Base-by-base conservation (phyloP, 2,329 filamentous ascomycete species). In the Periconia macrospinosa region DNA sequence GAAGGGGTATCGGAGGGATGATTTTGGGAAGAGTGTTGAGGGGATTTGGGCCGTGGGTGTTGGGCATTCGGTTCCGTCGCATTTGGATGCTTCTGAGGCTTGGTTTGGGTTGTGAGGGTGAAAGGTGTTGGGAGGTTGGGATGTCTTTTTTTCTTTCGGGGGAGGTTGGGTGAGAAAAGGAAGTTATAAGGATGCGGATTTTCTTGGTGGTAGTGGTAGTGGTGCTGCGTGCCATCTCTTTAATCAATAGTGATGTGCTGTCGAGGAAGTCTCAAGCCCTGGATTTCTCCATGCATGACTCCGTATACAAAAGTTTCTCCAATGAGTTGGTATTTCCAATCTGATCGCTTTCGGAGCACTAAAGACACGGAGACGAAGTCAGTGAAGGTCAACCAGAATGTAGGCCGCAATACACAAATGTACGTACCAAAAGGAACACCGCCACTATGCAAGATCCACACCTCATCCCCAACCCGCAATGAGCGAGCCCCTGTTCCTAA, bases 41-140 rank as follows among this genome's bases (percentile, higher is more conserved):
- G 65, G 59, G 1, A 67, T 66, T 18, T 69, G 65, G 66, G 66
- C 67, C 10, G 54, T 58, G 23, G 65, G 67, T 17, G 65, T 69
- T 17, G 65, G 66, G 1, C 65, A 68, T 53, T 60, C 58, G 10
- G 65, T 69, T 5, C 63, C 66, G 6, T 58, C 53, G 9, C 65
- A 67, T 47, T 52, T 68, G 46, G 56, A 59, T 43, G 57, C 56
- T 14, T 62, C 58, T 3, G 63, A 70, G 46, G 64, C 65, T 27
- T 69, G 67, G 64, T 67, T 69, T 43, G 66, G 66, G 1, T 47
- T 69, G 14, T 69, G 23, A 33, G 44, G 15, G 11, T 37, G 15
- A 37, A 13, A 37, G 33, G 5, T 13, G 33, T 3, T 37, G 33
- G 6, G 5, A 37, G 33, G 11, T n/a, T 6, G 33, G 11, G 33